These are phyloP conservation scores for Salix koriyanagi DNA, from an alignment of 345 rosid species.

Conservation along the genomic window DNA sequence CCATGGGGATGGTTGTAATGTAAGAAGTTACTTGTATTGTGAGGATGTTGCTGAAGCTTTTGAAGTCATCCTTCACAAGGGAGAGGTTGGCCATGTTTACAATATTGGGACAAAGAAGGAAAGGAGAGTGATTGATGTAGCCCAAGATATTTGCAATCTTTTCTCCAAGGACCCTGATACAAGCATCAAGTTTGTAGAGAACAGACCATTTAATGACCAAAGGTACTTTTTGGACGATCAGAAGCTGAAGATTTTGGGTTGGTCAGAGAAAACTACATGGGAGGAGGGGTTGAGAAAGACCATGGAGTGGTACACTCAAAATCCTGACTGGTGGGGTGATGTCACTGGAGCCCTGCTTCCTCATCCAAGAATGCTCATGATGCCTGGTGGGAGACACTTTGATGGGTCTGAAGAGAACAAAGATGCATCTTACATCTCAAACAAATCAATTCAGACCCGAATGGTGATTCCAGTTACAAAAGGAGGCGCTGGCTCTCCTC, in stretches of 20 bases:
- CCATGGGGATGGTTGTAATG: slow-evolving; percentile 86
- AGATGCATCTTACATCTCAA: slow-evolving; percentile 26
- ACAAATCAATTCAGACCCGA: slow-evolving; percentile 40
- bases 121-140: slow-evolving; percentile 86
- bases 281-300: slow-evolving; percentile 80
- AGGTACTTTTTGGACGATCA: slow-evolving; percentile 91
- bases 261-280: slow-evolving; percentile 79
- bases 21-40: slow-evolving; percentile 80
- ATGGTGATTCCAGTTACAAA: slow-evolving; percentile 64
- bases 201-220: slow-evolving; percentile 87
- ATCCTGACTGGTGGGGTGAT: slow-evolving; percentile 97
- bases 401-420: slow-evolving; percentile 35
- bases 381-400: slow-evolving; percentile 58
- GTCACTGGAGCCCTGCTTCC: slow-evolving; percentile 85
- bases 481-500: slow-evolving; percentile 22
- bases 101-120: slow-evolving; percentile 84
- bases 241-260: slow-evolving; percentile 73
- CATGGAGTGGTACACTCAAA: slow-evolving; percentile 70
- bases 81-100: slow-evolving; percentile 85
- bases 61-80: slow-evolving; percentile 83
- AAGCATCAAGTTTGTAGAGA: slow-evolving; percentile 70
- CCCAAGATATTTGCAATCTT: slow-evolving; percentile 67
- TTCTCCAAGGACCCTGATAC: slow-evolving; percentile 59
- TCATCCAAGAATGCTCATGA: slow-evolving; percentile 75
- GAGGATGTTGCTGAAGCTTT: slow-evolving; percentile 96